Conservation (phyloP, 208 protist genomes). For the Leptomonas seymouri region DNA sequence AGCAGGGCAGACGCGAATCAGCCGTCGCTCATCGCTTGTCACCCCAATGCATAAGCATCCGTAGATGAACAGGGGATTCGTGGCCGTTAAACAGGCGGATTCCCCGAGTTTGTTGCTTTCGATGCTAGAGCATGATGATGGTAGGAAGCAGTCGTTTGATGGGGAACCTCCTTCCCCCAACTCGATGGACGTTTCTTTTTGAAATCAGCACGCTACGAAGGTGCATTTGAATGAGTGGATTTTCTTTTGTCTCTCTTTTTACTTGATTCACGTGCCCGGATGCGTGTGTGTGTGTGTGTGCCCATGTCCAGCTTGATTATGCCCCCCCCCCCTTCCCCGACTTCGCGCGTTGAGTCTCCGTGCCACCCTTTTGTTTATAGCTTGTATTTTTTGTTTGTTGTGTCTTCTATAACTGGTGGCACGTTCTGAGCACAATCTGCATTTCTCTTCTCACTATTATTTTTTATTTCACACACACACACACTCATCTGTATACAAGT, state of each 20-base stretch:
- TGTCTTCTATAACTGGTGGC: no score
- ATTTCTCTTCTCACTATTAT: no score
- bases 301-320: no score
- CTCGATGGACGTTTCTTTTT: slow-evolving; percentile 13
- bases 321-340: no score
- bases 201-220: not conserved
- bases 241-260: not conserved
- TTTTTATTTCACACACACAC: no score
- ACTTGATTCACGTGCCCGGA: no score
- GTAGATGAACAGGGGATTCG: not conserved
- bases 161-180: slow-evolving; percentile 4
- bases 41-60: not conserved
- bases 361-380: no score
- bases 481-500: not conserved
- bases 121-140: not conserved
- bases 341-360: no score
- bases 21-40: not conserved
- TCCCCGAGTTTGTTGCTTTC: not conserved
- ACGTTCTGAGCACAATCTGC: no score
- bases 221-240: not conserved
- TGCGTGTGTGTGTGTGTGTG: no score
- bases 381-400: no score
- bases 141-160: slow-evolving; percentile 5
- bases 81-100: not conserved
- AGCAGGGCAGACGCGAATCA: slow-evolving; percentile 4